Evolutionary conservation across 345 rosid species (phyloP), one percentile per base, ranked within the genome.

Genomic region (Balakata baccata): DNA sequence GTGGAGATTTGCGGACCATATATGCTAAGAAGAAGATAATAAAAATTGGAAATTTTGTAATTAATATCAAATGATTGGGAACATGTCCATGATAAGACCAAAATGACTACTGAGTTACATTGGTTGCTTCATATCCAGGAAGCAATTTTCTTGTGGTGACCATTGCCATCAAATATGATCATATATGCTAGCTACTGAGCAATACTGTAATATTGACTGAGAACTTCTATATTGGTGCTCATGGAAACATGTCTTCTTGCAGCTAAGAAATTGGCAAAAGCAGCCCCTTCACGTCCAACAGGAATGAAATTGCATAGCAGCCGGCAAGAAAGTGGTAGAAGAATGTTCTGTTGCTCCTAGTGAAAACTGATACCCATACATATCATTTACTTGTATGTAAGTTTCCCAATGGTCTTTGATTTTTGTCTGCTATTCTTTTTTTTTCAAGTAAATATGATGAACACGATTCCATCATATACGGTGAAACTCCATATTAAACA

Each of bases 191-290:
- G 57, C 9, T 54, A 13, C 56, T 63, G 12, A 46, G 52, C 39
- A 43, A 41, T 23, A 34, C n/a, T 65, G 3, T n/a, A 6, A 71
- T 54, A 11, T n/a, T 53, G 14, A 10, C n/a, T 52, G 5, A n/a
- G 61, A 53, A 61, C 43, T 25, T 66, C 29, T 3, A 23, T 62
- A 20, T 37, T 47, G 10, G 5, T 23, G 16, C 75, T 77, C 52
- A 58, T 62, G 37, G 13, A 14, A 39, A 58, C 66, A 63, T 76
- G 47, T 58, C 53, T 64, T 72, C 18, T 78, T 81, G 84, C 90
- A 90, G 96, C 91, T 13, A 89, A 87, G 73, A 81, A 86, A 81
- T 61, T 90, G 71, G 91, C 81, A 34, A 87, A 85, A 77, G 89
- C 89, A 74, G 83, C 71, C 68, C 93, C 96, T 64, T 74, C 82